phyloP scores from a whole-genome alignment of 2,329 filamentous ascomycete species.

The Colletotrichum paranaense region DNA sequence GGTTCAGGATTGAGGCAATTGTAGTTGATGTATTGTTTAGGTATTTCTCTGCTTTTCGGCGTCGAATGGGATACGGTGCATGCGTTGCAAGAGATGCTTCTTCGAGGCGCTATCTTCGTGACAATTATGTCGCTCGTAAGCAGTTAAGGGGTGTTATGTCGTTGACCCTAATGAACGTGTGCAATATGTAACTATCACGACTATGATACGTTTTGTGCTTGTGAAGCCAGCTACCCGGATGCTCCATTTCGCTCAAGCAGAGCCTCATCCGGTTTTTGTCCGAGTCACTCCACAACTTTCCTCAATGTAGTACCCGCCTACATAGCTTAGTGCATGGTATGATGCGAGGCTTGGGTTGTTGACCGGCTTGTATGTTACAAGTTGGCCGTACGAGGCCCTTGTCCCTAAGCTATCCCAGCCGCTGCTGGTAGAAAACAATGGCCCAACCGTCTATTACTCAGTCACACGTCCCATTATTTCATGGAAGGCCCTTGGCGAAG shows the following conservation, averaged over 20 bases:
- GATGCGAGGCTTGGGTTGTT: background rate
- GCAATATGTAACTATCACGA: background rate
- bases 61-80: slow-evolving; percentile 4
- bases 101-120: background rate
- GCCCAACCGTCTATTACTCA: background rate
- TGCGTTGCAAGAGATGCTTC: background rate
- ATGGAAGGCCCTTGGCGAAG: background rate
- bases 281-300: background rate
- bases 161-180: background rate
- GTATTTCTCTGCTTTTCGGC: slow-evolving; percentile 11
- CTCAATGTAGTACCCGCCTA: no score
- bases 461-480: background rate
- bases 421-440: background rate
- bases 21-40: slow-evolving; percentile 26
- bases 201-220: background rate
- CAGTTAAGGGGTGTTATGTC: background rate
- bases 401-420: background rate
- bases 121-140: background rate
- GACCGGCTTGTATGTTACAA: background rate
- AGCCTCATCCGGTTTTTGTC: background rate
- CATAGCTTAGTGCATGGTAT: background rate
- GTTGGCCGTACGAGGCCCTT: background rate
- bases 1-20: slow-evolving; percentile 20
- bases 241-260: background rate
- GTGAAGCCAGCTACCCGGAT: background rate